Percentiles rank a stretch among this genome's conserved stretches.
Conservation (phyloP, 345 rosid genomes). For the Camelina laxa region DNA sequence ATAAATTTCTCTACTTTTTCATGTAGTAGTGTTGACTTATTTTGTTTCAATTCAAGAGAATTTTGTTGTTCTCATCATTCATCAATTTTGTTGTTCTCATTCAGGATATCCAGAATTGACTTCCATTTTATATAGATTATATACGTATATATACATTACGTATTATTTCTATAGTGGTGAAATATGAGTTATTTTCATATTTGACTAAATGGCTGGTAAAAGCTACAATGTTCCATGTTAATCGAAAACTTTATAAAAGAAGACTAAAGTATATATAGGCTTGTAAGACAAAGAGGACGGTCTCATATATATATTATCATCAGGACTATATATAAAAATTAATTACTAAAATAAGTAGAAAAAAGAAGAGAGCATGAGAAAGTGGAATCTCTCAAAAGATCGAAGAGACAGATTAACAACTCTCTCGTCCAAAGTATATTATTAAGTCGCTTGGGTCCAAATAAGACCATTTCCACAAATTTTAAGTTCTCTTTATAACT, state of each 20-base stretch:
- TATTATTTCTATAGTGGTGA: no score
- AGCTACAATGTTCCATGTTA: conserved; percentile 22
- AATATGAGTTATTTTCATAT: background rate
- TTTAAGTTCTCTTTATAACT: conserved; percentile 22
- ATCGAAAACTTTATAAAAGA: conserved; percentile 26
- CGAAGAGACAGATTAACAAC: conserved; percentile 51
- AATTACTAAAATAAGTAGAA: background rate
- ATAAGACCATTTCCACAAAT: conserved; percentile 33
- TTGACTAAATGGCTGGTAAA: conserved; percentile 29
- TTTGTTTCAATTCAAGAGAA: no score
- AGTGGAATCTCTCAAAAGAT: conserved; percentile 48
- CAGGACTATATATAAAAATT: background rate
- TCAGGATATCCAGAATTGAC: background rate
- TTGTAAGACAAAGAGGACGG: conserved; percentile 36
- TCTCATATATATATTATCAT: conserved; percentile 24
- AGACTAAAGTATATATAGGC: conserved; percentile 1
- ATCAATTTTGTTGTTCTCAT: no score
- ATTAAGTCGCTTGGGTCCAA: conserved; percentile 38
- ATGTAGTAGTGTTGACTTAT: background rate
- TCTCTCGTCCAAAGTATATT: conserved; percentile 37
- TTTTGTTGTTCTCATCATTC: no score
- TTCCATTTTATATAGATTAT: background rate
- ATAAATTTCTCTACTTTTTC: background rate
- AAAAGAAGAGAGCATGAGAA: conserved; percentile 31
- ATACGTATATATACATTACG: background rate